Base-by-base conservation (phyloP, 2,329 filamentous ascomycete species). In the Fusarium coicis region DNA sequence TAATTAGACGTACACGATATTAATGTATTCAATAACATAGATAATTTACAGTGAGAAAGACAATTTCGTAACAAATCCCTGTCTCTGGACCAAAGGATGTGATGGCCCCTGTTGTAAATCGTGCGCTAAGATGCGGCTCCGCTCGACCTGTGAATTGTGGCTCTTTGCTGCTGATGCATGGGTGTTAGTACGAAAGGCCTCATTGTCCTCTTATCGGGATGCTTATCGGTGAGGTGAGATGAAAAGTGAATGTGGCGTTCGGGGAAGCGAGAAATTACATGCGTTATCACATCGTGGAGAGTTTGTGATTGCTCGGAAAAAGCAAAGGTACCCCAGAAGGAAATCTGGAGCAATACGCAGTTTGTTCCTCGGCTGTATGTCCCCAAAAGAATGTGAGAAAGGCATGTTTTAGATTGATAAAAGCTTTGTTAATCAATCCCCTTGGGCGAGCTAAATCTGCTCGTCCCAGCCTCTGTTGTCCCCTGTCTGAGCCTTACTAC, bases 41-140 rank as follows among this genome's bases (percentile, higher is more conserved):
- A 44, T 21, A 18, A 15, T 16, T 39, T 26, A 44, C n/a, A 3
- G 0, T 9, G 28, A 61, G n/a, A 23, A 10, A 19, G 34, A 26
- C 10, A 1, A 18, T 10, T 47, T 9, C 26, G 42, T 21, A 9
- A 18, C 19, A 19, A n/a, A 37, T 21, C 26, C 39, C 28, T 53
- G 36, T n/a, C 18, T 36, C 49, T 60, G 43, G 40, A 49, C 21
- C 19, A 30, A 36, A 46, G 19, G 32, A 42, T 44, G n/a, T 32
- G n/a, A 47, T 39, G n/a, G 36, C n/a, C 62, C 68, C 12, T 63
- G 68, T 40, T 32, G 37, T 18, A 19, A 28, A 49, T 44, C 40
- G 19, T 42, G 36, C 69, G 43, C 59, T 49, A 59, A 43, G 30
- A 49, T 54, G 57, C 70, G 70, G 70, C 59, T 72, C 70, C 70